Evolutionary conservation across 495 filamentous ascomycete genomes (phyloP).

Genomic region (Penicillium riverlandense): DNA sequence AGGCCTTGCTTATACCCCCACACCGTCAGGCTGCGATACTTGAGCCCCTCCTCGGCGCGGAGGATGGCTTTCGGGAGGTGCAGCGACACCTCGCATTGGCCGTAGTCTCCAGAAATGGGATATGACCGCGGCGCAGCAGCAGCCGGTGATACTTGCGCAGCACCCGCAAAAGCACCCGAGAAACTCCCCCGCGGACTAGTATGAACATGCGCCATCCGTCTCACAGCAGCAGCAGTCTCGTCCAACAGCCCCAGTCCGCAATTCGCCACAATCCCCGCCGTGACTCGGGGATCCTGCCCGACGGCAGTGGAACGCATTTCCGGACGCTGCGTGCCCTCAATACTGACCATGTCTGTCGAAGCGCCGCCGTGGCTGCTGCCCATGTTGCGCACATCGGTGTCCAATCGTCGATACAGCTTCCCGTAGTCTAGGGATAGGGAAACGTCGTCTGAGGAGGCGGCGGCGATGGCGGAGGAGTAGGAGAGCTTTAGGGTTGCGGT

Average conservation of each 20-base stretch:
- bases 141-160: neutral
- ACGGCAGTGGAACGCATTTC: slow-evolving; percentile 22
- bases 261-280: slow-evolving; percentile 31
- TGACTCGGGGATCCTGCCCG: slow-evolving; percentile 32
- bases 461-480: slow-evolving; percentile 36
- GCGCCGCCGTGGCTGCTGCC: slow-evolving; percentile 15
- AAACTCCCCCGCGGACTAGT: slow-evolving; percentile 22
- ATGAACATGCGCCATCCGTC: slow-evolving; percentile 32
- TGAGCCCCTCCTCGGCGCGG: slow-evolving; percentile 33
- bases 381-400: slow-evolving; percentile 27
- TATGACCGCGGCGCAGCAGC: slow-evolving; percentile 1
- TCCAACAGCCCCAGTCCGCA: slow-evolving; percentile 33
- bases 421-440: slow-evolving; percentile 41
- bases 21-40: slow-evolving; percentile 32
- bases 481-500: slow-evolving; percentile 37
- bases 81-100: slow-evolving; percentile 33
- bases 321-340: slow-evolving; percentile 25
- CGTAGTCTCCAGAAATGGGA: slow-evolving; percentile 27
- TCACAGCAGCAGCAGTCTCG: slow-evolving; percentile 36
- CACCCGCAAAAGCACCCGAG: slow-evolving; percentile 8
- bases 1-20: slow-evolving; percentile 27
- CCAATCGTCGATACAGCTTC: slow-evolving; percentile 40
- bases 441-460: slow-evolving; percentile 37
- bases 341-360: slow-evolving; percentile 20
- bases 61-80: slow-evolving; percentile 37